phyloP scores from a whole-genome alignment of 83 land plant genomes.

The Isoetes engelmannii region DNA sequence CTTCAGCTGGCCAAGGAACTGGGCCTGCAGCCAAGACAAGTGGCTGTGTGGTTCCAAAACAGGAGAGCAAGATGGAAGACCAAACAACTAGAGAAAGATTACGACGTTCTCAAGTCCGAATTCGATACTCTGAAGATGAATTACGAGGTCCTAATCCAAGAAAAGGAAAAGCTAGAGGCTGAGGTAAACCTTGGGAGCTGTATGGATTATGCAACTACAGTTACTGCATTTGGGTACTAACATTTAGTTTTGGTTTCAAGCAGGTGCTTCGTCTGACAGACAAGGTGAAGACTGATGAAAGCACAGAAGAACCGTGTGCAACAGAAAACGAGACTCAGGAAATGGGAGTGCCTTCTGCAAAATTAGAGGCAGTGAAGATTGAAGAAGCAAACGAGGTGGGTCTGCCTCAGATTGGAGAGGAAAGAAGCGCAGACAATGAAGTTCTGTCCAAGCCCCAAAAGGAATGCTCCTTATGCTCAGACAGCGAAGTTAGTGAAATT shows the following conservation, averaged over 20 bases:
- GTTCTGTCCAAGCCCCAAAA: background rate
- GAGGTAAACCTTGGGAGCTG: background rate
- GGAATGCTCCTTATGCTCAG: background rate
- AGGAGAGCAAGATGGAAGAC: slow-evolving; percentile 3
- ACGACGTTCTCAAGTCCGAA: background rate
- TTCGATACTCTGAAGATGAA: background rate
- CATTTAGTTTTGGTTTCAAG: background rate
- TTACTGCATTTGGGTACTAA: background rate
- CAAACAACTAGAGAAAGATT: background rate
- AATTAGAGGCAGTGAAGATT: background rate
- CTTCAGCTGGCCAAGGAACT: background rate
- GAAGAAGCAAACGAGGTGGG: background rate
- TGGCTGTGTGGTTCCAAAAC: slow-evolving; percentile 3
- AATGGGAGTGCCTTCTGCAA: background rate
- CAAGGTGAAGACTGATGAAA: background rate
- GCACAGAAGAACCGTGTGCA: background rate
- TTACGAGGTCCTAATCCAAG: background rate
- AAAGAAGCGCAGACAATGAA: background rate
- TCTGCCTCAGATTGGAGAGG: background rate
- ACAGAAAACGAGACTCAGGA: background rate
- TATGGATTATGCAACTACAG: background rate
- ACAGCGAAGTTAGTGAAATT: background rate
- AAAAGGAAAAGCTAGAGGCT: slow-evolving; percentile 2
- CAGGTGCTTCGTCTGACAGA: background rate
- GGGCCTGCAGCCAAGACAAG: background rate